These are phyloP conservation scores for Vitis cinerea DNA, from an alignment of 164 flowering plant species.

Conservation along the genomic window DNA sequence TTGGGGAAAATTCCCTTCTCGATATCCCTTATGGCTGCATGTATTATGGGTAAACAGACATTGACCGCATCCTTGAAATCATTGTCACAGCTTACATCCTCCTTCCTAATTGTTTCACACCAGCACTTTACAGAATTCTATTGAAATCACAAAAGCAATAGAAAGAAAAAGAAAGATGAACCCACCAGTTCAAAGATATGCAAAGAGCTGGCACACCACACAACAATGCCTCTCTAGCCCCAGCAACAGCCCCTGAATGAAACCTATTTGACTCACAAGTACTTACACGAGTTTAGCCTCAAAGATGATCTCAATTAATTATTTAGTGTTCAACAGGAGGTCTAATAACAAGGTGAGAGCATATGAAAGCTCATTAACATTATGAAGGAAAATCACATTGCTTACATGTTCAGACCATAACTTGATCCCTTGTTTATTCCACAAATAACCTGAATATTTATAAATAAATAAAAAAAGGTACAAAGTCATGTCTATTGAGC, in stretches of 20 bases:
- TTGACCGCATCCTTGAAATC: constrained; percentile 14
- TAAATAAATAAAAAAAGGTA: neutral
- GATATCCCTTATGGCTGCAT: constrained; percentile 2
- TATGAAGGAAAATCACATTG: too few relatives aligned
- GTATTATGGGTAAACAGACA: constrained; percentile 9
- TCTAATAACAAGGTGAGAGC: too few relatives aligned
- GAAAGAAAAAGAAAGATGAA: neutral
- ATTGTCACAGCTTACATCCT: constrained; percentile 10
- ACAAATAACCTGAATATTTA: constrained; percentile 5
- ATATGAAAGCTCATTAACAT: too few relatives aligned
- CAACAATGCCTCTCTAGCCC: constrained; percentile 20
- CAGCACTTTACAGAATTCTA: too few relatives aligned
- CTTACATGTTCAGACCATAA: constrained; percentile 8
- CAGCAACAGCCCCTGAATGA: constrained; percentile 18
- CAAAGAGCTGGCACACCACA: constrained; percentile 20
- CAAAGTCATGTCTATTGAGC: too few relatives aligned
- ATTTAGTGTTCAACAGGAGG: too few relatives aligned
- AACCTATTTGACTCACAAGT: neutral
- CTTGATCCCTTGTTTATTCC: constrained; percentile 18
- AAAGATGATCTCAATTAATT: too few relatives aligned
- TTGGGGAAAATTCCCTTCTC: constrained; percentile 11
- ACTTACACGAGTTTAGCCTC: neutral
- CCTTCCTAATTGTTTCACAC: constrained; percentile 7
- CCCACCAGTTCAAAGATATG: constrained; percentile 15
- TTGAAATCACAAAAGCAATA: neutral